Conservation (phyloP, 768 basidiomycete genomes). For the Strobilomyces confusus region DNA sequence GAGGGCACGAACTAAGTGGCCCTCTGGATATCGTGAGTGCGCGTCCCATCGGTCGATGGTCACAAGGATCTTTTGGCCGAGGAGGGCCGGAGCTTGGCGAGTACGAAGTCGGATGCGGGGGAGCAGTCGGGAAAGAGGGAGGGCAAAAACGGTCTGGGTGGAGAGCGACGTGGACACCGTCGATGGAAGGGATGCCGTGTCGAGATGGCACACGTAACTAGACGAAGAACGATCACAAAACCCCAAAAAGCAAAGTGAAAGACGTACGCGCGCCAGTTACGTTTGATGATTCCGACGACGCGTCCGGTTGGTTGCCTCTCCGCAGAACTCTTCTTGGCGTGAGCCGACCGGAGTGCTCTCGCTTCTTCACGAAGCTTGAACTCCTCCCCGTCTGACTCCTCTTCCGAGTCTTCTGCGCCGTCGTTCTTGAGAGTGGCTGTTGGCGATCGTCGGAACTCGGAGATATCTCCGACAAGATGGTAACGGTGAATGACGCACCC, state of each 20-base stretch:
- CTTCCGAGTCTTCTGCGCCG: constrained; percentile 72
- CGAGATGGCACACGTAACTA: constrained; percentile 94
- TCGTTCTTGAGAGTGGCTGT: constrained; percentile 82
- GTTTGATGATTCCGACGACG: constrained; percentile 87
- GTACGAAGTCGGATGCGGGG: constrained; percentile 94
- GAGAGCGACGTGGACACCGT: constrained; percentile 74
- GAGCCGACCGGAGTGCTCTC: constrained; percentile 32
- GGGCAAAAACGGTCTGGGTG: constrained; percentile 90
- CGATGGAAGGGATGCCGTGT: constrained; percentile 81
- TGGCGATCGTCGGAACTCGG: not conserved
- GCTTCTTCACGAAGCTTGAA: constrained; percentile 40
- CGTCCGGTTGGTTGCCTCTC: constrained; percentile 89
- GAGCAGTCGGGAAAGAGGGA: constrained; percentile 84
- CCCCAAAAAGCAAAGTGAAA: not conserved
- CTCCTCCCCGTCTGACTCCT: constrained; percentile 46
- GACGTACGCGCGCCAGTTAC: constrained; percentile 91
- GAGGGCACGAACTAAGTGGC: constrained; percentile 91
- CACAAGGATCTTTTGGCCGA: constrained; percentile 94
- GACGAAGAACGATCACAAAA: not conserved
- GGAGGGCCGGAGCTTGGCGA: constrained; percentile 83
- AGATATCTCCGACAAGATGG: not conserved
- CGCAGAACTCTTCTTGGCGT: constrained; percentile 26
- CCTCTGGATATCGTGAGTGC: constrained; percentile 89
- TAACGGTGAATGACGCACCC: constrained; percentile 39
- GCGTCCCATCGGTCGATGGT: constrained; percentile 91